Conservation (phyloP, 176 grass and related monocot genomes). For the bread wheat (Triticum aestivum) region DNA sequence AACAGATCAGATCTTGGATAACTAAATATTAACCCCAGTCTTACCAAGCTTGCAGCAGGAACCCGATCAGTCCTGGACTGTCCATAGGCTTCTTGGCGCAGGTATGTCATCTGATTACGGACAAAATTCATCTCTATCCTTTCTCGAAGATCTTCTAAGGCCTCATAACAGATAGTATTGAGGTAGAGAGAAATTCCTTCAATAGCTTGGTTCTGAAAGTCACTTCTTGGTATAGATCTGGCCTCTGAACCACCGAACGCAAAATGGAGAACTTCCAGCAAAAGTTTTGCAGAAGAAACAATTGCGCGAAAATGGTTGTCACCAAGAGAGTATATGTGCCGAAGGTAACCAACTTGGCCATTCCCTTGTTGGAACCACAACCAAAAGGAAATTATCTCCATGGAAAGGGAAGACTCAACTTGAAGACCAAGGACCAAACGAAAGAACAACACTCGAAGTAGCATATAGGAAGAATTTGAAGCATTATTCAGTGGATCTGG, state of each 20-base stretch:
- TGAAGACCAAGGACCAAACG: conserved; percentile 44
- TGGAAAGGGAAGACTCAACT: conserved; percentile 37
- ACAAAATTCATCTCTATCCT: neutral
- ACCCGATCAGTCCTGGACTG: no score
- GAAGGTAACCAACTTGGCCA: conserved; percentile 11
- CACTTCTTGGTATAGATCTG: neutral
- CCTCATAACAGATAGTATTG: conserved; percentile 23
- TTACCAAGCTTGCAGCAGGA: no score
- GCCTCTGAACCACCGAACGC: neutral
- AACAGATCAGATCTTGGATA: no score
- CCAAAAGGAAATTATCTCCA: conserved; percentile 65
- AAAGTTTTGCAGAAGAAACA: neutral
- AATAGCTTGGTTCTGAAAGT: conserved; percentile 10
- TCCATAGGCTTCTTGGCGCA: no score
- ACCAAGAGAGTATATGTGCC: neutral
- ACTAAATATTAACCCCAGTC: no score
- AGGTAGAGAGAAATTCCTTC: conserved; percentile 20
- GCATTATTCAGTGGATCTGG: neutral
- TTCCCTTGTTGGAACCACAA: conserved; percentile 55
- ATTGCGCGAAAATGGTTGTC: neutral
- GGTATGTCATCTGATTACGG: neutral
- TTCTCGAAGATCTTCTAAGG: neutral
- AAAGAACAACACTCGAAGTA: conserved; percentile 37
- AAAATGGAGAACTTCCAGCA: neutral
- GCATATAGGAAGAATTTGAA: neutral